Evolutionary conservation across 192 early-diverging fungal genomes (phyloP).

Genomic region (Umbelopsis ramanniana): DNA sequence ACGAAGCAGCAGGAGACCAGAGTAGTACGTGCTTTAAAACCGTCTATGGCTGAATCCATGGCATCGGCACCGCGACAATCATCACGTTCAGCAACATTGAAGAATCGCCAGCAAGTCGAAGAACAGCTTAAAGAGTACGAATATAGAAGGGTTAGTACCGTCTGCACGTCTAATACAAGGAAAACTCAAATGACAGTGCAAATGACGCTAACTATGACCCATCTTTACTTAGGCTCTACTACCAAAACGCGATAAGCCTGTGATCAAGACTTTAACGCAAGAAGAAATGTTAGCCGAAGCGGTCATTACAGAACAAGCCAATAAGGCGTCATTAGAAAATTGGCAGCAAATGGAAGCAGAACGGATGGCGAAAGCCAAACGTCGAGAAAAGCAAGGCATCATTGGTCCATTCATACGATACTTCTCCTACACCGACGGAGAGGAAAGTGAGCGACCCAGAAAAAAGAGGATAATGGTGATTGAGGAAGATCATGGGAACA

Average conservation of each 20-base stretch:
- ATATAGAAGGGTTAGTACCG: constrained; percentile 26
- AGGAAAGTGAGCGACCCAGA: constrained; percentile 38
- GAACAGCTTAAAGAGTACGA: constrained; percentile 53
- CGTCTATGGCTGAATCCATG: constrained; percentile 25
- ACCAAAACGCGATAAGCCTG: constrained; percentile 49
- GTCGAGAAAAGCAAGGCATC: constrained; percentile 39
- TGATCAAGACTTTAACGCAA: constrained; percentile 49
- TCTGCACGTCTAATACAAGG: not conserved
- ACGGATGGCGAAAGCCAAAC: constrained; percentile 44
- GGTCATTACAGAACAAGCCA: constrained; percentile 54
- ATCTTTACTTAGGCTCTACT: constrained; percentile 35
- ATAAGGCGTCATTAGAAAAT: constrained; percentile 49
- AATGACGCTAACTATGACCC: not conserved
- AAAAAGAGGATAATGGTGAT: constrained; percentile 33
- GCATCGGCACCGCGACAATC: constrained; percentile 50
- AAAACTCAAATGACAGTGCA: too few species aligned
- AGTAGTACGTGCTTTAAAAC: not conserved
- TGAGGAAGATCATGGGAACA: constrained; percentile 3
- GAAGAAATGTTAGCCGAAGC: constrained; percentile 59
- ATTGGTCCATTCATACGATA: constrained; percentile 50
- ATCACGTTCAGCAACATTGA: constrained; percentile 50
- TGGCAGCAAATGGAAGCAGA: constrained; percentile 58
- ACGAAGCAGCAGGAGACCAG: not conserved
- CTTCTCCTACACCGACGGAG: constrained; percentile 52
- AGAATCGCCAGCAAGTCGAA: constrained; percentile 53